phyloP scores from a whole-genome alignment of 352 stramenopile species.

The Pythium aristosporum region DNA sequence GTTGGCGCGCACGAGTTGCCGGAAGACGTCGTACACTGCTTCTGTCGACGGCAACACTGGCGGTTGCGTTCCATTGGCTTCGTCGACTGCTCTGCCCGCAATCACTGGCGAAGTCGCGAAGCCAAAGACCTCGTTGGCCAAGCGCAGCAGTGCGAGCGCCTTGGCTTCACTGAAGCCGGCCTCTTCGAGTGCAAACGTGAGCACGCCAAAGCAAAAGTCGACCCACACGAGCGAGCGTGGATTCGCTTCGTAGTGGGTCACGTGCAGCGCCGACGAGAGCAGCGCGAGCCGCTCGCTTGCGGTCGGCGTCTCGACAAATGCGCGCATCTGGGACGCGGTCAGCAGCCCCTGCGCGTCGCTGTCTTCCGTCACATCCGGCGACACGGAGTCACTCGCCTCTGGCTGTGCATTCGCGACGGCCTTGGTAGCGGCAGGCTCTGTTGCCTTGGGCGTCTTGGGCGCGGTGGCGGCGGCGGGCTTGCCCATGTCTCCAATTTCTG shows the following conservation, averaged over 20 bases:
- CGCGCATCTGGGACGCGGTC: constrained; percentile 35
- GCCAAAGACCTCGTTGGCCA: constrained; percentile 53
- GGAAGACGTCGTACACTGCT: constrained; percentile 26
- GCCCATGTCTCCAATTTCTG: constrained; percentile 4
- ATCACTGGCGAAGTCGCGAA: constrained; percentile 36
- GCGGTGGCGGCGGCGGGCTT: constrained; percentile 5
- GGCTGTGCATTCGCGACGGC: not conserved
- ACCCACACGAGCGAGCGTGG: constrained; percentile 47
- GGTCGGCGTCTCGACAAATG: constrained; percentile 27
- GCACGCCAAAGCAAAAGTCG: constrained; percentile 65
- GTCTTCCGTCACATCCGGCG: not conserved
- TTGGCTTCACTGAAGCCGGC: constrained; percentile 35
- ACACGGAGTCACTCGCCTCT: not conserved
- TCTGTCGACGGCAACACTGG: constrained; percentile 12
- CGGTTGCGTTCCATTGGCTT: not conserved
- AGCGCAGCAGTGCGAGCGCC: constrained; percentile 40
- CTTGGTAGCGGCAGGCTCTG: not conserved
- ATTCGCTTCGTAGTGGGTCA: constrained; percentile 53
- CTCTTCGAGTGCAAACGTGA: constrained; percentile 63
- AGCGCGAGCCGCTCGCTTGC: constrained; percentile 30
- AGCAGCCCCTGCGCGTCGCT: constrained; percentile 25
- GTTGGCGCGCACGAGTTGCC: constrained; percentile 23
- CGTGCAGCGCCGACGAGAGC: constrained; percentile 42
- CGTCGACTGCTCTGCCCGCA: not conserved
- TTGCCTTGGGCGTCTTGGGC: constrained; percentile 18